phyloP scores from a whole-genome alignment of 768 basidiomycete species.

The Coprinopsis marcescibilis region DNA sequence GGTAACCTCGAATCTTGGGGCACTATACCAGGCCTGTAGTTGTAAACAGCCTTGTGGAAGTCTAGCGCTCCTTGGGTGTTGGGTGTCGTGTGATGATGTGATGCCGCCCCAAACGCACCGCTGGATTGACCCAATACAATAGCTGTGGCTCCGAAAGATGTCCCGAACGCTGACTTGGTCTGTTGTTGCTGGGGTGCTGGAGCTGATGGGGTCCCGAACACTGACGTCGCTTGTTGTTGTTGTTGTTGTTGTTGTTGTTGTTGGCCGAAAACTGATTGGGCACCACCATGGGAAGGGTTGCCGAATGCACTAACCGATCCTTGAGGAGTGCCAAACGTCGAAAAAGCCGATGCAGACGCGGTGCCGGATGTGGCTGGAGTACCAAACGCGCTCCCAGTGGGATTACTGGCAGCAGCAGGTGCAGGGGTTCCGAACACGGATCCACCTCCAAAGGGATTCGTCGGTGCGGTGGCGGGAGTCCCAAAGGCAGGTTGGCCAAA shows the following conservation, averaged over 20 bases:
- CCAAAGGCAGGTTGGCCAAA: slow-evolving; percentile 23
- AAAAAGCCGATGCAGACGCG: slow-evolving; percentile 21
- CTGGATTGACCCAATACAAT: not conserved
- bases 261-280: too few species aligned
- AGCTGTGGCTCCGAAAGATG: too few species aligned
- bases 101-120: not conserved
- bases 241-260: too few species aligned
- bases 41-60: slow-evolving; percentile 22
- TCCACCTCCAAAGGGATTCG: slow-evolving; percentile 5
- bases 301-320: not conserved
- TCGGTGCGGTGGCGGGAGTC: not conserved
- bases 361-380: slow-evolving; percentile 8
- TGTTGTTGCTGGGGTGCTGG: slow-evolving; percentile 16
- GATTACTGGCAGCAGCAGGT: slow-evolving; percentile 5
- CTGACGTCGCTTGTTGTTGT: slow-evolving; percentile 4
- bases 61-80: not conserved
- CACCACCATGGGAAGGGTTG: slow-evolving; percentile 18
- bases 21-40: slow-evolving; percentile 42
- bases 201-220: too few species aligned
- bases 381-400: slow-evolving; percentile 18
- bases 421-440: slow-evolving; percentile 23
- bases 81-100: slow-evolving; percentile 2
- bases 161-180: slow-evolving; percentile 8
- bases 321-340: slow-evolving; percentile 12
- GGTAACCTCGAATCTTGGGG: slow-evolving; percentile 56